Evolutionary conservation across 2,329 filamentous ascomycete species (phyloP).

Genomic region (Fusarium hostae): DNA sequence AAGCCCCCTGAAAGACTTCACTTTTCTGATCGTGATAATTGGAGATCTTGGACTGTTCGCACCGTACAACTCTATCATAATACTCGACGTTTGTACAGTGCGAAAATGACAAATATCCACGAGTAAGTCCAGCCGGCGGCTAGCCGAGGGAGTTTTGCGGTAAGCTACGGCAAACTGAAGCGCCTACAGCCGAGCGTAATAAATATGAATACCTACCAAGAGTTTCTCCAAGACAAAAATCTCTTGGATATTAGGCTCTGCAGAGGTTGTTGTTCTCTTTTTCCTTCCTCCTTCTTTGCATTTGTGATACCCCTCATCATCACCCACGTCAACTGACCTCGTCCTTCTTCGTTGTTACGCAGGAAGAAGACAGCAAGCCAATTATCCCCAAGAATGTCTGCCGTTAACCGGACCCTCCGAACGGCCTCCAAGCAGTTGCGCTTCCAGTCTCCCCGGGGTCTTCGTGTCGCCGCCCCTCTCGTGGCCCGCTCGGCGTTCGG

Average conservation of each 20-base stretch:
- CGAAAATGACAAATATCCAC: not conserved
- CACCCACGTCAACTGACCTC: conserved; percentile 20
- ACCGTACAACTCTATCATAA: not conserved
- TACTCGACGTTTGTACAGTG: not conserved
- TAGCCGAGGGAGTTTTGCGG: conserved; percentile 45
- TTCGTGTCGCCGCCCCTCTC: conserved; percentile 52
- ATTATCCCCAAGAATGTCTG: conserved; percentile 57
- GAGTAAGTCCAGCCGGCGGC: conserved; percentile 26
- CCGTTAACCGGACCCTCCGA: conserved; percentile 64
- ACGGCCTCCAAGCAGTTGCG: conserved; percentile 66
- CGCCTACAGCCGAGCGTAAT: conserved; percentile 43
- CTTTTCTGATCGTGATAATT: conserved; percentile 1
- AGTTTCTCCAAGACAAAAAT: conserved; percentile 24
- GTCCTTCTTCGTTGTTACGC: conserved; percentile 6
- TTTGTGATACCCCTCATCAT: conserved; percentile 32
- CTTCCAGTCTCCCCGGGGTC: conserved; percentile 53
- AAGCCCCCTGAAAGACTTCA: conserved; percentile 6
- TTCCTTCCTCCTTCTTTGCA: conserved; percentile 1
- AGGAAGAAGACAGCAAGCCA: conserved; percentile 20
- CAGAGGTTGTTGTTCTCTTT: conserved; percentile 14
- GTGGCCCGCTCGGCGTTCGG: conserved; percentile 48
- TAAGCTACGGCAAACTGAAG: conserved; percentile 41
- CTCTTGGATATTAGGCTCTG: conserved; percentile 18
- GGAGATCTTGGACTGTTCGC: not conserved
- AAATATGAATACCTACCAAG: conserved; percentile 37